Conservation (phyloP, 1,284 basidiomycete genomes). For the Tylopilus orsonianus region DNA sequence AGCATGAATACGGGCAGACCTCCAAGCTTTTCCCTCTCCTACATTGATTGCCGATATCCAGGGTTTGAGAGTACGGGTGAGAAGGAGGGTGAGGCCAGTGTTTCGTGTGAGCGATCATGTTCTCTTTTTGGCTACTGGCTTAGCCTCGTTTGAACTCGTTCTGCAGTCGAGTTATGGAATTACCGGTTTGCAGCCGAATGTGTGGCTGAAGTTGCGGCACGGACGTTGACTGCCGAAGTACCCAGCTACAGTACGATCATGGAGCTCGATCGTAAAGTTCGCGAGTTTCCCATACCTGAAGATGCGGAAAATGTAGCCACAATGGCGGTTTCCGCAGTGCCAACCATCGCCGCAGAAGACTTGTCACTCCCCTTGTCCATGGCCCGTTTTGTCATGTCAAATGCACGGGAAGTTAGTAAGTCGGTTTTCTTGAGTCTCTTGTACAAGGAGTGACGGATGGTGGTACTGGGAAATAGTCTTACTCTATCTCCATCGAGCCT, state of each 20-base stretch:
- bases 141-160: not conserved
- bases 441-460: slow-evolving; percentile 4
- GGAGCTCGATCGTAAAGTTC: slow-evolving; percentile 70
- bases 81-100: slow-evolving; percentile 23
- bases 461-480: slow-evolving; percentile 45
- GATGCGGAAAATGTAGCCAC: slow-evolving; percentile 37
- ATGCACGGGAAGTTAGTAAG: slow-evolving; percentile 58
- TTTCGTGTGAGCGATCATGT: slow-evolving; percentile 25
- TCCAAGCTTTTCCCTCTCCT: slow-evolving; percentile 56
- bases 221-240: slow-evolving; percentile 61
- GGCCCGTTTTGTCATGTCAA: slow-evolving; percentile 50
- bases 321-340: slow-evolving; percentile 16
- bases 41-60: slow-evolving; percentile 57
- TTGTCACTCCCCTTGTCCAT: slow-evolving; percentile 40
- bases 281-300: slow-evolving; percentile 62
- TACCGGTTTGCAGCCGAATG: slow-evolving; percentile 65
- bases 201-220: slow-evolving; percentile 60
- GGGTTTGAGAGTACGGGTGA: slow-evolving; percentile 36
- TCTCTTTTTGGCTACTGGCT: not conserved
- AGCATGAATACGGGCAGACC: slow-evolving; percentile 63
- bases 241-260: slow-evolving; percentile 67
- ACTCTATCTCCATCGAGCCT: slow-evolving; percentile 66
- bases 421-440: slow-evolving; percentile 9
- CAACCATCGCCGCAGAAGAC: slow-evolving; percentile 18
- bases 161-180: slow-evolving; percentile 55